phyloP scores from a whole-genome alignment of 2,329 filamentous ascomycete species.

The Elsinoe fawcettii region DNA sequence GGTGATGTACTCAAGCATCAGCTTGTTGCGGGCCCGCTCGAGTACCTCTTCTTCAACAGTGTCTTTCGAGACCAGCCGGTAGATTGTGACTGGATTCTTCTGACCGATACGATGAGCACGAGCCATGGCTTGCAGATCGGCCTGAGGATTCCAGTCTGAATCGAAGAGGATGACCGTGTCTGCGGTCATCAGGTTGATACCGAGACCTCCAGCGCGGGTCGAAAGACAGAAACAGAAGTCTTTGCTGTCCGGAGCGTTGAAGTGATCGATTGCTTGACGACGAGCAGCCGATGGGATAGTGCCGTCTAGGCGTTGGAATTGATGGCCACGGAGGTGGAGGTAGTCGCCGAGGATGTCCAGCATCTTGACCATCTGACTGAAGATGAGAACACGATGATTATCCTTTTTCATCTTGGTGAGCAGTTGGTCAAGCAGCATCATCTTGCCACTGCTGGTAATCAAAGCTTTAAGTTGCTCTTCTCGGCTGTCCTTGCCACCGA shows the following conservation, averaged over 20 bases:
- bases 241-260: slow-evolving; percentile 90
- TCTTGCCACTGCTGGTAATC: slow-evolving; percentile 96
- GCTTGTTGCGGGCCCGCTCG: slow-evolving; percentile 92
- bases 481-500: slow-evolving; percentile 62
- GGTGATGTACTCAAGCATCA: slow-evolving; percentile 92
- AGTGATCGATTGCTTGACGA: slow-evolving; percentile 93
- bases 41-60: slow-evolving; percentile 97
- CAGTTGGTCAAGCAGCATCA: slow-evolving; percentile 98
- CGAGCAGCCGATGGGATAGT: slow-evolving; percentile 84
- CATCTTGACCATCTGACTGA: slow-evolving; percentile 99
- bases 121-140: slow-evolving; percentile 96
- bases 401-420: slow-evolving; percentile 88
- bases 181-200: slow-evolving; percentile 97
- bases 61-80: slow-evolving; percentile 93
- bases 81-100: slow-evolving; percentile 91
- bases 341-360: slow-evolving; percentile 94
- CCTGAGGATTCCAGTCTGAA: slow-evolving; percentile 98
- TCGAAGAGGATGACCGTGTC: slow-evolving; percentile 98
- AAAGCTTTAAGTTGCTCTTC: slow-evolving; percentile 88
- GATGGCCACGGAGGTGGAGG: slow-evolving; percentile 82
- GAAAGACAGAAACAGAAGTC: slow-evolving; percentile 96
- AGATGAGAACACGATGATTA: slow-evolving; percentile 91
- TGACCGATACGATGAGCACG: slow-evolving; percentile 96
- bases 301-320: slow-evolving; percentile 89
- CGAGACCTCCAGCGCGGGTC: slow-evolving; percentile 90